phyloP scores from a whole-genome alignment of 2,329 filamentous ascomycete species.

The Phialophora chinensis region DNA sequence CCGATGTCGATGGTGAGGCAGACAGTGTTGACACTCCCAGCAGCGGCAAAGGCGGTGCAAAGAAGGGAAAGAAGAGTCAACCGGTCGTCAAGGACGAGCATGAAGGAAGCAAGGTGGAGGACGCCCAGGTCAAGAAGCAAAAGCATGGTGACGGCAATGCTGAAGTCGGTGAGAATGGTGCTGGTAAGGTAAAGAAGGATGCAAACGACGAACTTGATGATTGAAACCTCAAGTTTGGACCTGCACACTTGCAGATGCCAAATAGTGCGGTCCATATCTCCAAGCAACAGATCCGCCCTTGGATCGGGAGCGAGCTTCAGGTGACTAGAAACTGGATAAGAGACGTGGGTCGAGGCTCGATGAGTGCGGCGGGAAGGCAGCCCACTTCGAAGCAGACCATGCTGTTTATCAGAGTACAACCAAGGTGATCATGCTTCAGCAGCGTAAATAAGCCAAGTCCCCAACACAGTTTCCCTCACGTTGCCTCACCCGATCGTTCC shows the following conservation, averaged over 20 bases:
- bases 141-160: background rate
- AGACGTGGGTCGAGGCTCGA: background rate
- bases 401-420: background rate
- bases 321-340: background rate
- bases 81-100: slow-evolving; percentile 1
- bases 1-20: background rate
- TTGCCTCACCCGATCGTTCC: background rate
- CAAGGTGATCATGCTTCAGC: background rate
- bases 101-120: background rate
- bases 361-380: background rate
- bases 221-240: background rate
- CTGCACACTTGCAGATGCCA: background rate
- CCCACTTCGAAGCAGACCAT: background rate
- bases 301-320: background rate
- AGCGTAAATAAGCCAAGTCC: background rate
- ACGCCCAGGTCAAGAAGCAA: background rate
- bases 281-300: background rate
- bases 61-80: slow-evolving; percentile 2
- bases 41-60: background rate
- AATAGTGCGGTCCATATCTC: background rate
- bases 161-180: background rate
- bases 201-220: background rate
- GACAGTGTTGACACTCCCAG: background rate
- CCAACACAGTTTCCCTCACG: background rate
- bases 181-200: slow-evolving; percentile 4